Base-by-base conservation (phyloP, 805 yeast species). In the Saturnispora bothae region DNA sequence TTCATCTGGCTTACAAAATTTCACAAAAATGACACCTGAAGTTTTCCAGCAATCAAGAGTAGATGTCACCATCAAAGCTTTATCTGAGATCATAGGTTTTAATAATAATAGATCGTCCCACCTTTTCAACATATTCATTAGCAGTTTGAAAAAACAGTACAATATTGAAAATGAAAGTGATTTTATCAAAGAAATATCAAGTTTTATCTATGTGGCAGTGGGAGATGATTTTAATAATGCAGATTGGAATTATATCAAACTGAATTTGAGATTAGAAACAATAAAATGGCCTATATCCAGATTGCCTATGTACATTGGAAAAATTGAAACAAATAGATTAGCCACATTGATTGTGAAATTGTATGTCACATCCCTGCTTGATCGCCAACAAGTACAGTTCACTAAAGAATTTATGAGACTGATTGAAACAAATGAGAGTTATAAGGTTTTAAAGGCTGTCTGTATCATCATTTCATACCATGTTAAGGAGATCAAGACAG, bases 141-240 rank as follows among this genome's bases (percentile, higher is more conserved):
- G 28, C 23, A 33, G 29, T 17, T 32, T 44, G 13, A 33, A 33
- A 28, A 25, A 29, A 12, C 23, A 28, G 3, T 25, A 39, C 7
- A 33, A 37, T 16, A 12, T 9, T 2, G 36, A 40, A 6, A 22
- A 14, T 31, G 35, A 42, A 26, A 42, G 31, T 20, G 46, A 46
- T 1, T 53, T 43, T 33, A 38, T 52, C 1, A 40, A 36, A 18
- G 47, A 48, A n/a, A 22, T 50, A 4, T 29, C 53, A 1, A 29
- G 50, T 13, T 57, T 56, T 33, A 14, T 57, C 10, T 52, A 47
- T 32, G 47, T 54, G 1, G 53, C 56, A 17, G 49, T 51, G 1
- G 27, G 36, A 5, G 37, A 45, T 4, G 27, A 35, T 3, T 33
- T 54, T 28, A 39, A 42, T 7, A 33, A 40, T 18, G 47, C 59